Percentiles rank a stretch among this genome's conserved stretches.
Evolutionary conservation across 2,329 filamentous ascomycete genomes (phyloP).

Genomic region (Alternaria incomplexa): DNA sequence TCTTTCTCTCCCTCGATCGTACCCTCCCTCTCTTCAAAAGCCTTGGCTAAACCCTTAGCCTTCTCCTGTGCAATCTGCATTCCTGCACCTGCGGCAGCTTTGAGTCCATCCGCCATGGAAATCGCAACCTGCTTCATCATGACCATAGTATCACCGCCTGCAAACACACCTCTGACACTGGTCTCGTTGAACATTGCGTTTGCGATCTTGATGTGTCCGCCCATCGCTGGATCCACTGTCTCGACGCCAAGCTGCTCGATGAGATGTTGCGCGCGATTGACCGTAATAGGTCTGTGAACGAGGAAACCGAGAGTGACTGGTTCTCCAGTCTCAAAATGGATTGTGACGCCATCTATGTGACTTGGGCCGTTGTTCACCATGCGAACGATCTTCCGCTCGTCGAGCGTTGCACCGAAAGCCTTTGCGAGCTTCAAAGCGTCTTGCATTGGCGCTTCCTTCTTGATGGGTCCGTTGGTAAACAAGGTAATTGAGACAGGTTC

Average conservation of each 20-base stretch:
- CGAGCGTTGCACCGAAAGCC: slow-evolving; percentile 31
- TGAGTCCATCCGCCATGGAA: slow-evolving; percentile 38
- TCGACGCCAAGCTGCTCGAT: slow-evolving; percentile 41
- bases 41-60: slow-evolving; percentile 16
- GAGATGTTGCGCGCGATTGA: slow-evolving; percentile 38
- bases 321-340: slow-evolving; percentile 36
- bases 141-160: slow-evolving; percentile 57
- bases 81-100: slow-evolving; percentile 33
- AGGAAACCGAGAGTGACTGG: slow-evolving; percentile 36
- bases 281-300: slow-evolving; percentile 35
- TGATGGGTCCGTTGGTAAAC: slow-evolving; percentile 31
- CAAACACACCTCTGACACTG: slow-evolving; percentile 59
- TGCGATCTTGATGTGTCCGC: slow-evolving; percentile 51
- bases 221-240: slow-evolving; percentile 50
- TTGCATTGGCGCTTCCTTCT: slow-evolving; percentile 17
- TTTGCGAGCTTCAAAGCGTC: slow-evolving; percentile 25
- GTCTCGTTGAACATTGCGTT: slow-evolving; percentile 57
- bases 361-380: slow-evolving; percentile 36
- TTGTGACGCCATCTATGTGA: slow-evolving; percentile 33
- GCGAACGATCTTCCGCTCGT: slow-evolving; percentile 30
- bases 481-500: slow-evolving; percentile 33
- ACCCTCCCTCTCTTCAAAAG: slow-evolving; percentile 12
- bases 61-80: slow-evolving; percentile 32
- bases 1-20: neutral
- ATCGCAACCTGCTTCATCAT: slow-evolving; percentile 42